Evolutionary conservation across 208 protist genomes (phyloP).

Genomic region (Trypanosoma boissoni): DNA sequence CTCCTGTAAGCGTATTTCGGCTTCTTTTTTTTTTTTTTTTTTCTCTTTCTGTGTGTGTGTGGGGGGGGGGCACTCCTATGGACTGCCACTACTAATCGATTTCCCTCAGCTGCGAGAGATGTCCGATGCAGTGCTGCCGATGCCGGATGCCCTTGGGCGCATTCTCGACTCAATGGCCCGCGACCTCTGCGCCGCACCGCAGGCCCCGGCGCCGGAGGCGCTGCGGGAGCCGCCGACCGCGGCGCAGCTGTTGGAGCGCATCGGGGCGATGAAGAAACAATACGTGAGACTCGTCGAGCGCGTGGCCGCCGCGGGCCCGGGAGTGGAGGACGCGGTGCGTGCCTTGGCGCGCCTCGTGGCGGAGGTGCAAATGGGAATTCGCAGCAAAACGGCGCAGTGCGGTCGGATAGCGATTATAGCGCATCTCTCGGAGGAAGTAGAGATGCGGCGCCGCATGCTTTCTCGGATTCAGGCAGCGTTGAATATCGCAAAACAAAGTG

Average conservation of each 20-base stretch:
- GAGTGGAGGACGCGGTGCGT: neutral
- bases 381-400: constrained; percentile 46
- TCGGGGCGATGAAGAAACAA: constrained; percentile 28
- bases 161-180: too few species aligned
- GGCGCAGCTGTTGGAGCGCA: constrained; percentile 27
- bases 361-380: constrained; percentile 50
- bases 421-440: constrained; percentile 37
- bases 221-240: neutral
- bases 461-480: constrained; percentile 39
- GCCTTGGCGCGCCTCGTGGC: constrained; percentile 12
- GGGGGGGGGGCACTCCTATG: too few species aligned
- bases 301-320: neutral
- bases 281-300: constrained; percentile 32
- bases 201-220: neutral
- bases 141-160: too few species aligned
- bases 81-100: too few species aligned
- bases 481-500: constrained; percentile 15
- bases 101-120: too few species aligned
- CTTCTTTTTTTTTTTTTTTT: too few species aligned
- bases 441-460: constrained; percentile 28
- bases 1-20: too few species aligned
- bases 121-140: too few species aligned
- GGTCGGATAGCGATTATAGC: constrained; percentile 45
- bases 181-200: too few species aligned
- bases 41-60: too few species aligned